These are phyloP conservation scores for Xenoacremonium recifei DNA, from an alignment of 2,329 filamentous ascomycete species.

Conservation along the genomic window DNA sequence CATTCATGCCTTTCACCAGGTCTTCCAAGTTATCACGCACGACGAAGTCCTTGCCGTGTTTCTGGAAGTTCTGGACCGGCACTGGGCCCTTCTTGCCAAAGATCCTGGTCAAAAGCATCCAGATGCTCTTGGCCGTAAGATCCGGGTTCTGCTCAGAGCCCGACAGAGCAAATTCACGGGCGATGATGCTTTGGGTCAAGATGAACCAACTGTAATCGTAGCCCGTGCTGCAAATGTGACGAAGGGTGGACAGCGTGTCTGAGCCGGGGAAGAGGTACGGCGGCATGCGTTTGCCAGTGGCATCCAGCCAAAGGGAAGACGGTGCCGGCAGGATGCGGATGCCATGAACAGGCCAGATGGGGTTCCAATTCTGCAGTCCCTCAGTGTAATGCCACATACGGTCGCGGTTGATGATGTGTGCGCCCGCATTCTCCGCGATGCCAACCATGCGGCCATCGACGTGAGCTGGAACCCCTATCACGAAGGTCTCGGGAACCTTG, in stretches of 20 bases:
- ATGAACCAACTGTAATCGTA: slow-evolving; percentile 66
- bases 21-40: slow-evolving; percentile 55
- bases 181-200: slow-evolving; percentile 56
- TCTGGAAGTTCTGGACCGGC: slow-evolving; percentile 57
- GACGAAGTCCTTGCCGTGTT: slow-evolving; percentile 59
- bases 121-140: slow-evolving; percentile 55
- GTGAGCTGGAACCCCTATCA: slow-evolving; percentile 60
- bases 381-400: slow-evolving; percentile 69
- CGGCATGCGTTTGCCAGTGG: slow-evolving; percentile 56
- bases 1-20: slow-evolving; percentile 58
- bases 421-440: slow-evolving; percentile 53
- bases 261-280: slow-evolving; percentile 55
- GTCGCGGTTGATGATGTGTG: slow-evolving; percentile 57
- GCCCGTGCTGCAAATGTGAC: slow-evolving; percentile 58
- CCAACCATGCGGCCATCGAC: slow-evolving; percentile 64
- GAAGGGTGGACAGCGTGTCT: slow-evolving; percentile 57
- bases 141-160: slow-evolving; percentile 65
- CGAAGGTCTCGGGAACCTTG: slow-evolving; percentile 53
- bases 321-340: slow-evolving; percentile 61
- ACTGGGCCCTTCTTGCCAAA: slow-evolving; percentile 52
- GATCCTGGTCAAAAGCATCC: slow-evolving; percentile 49
- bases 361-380: slow-evolving; percentile 59
- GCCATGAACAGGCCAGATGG: slow-evolving; percentile 60
- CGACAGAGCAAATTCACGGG: slow-evolving; percentile 60
- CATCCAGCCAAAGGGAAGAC: slow-evolving; percentile 62